Conservation (phyloP, 371 early-diverging fungal genomes). For the Apophysomyces ossiformis region DNA sequence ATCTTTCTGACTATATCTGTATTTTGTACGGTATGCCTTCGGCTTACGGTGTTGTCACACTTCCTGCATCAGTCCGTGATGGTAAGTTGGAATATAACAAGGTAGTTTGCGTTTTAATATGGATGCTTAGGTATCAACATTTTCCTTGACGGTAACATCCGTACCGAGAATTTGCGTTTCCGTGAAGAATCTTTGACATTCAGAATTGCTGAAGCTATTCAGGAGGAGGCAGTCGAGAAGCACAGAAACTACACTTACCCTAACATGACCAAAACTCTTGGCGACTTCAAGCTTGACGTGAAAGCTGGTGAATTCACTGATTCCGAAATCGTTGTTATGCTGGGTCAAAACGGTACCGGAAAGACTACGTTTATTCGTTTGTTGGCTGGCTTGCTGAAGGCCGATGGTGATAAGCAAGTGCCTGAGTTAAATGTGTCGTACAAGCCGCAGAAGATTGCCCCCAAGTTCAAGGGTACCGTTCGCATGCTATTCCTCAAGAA, state of each 20-base stretch:
- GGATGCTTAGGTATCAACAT: conserved; percentile 84
- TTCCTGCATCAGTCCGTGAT: conserved; percentile 98
- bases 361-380: conserved; percentile 99
- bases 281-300: conserved; percentile 88
- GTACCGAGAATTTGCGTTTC: conserved; percentile 99
- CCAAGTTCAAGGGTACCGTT: conserved; percentile 97
- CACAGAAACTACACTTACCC: conserved; percentile 87
- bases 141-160: conserved; percentile 98
- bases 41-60: conserved; percentile 99
- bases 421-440: conserved; percentile 93
- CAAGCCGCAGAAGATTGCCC: conserved; percentile 99
- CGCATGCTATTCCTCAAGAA: conserved; percentile 95
- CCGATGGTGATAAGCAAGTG: conserved; percentile 83
- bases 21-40: conserved; percentile 99
- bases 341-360: conserved; percentile 99
- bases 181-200: conserved; percentile 97
- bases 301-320: conserved; percentile 92
- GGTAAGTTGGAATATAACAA: conserved; percentile 51
- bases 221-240: conserved; percentile 66
- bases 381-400: conserved; percentile 89
- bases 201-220: conserved; percentile 83
- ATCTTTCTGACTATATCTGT: conserved; percentile 99
- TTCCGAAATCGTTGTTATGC: conserved; percentile 99
- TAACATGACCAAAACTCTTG: conserved; percentile 83
- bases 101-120: background rate